Evolutionary conservation across 2,329 filamentous ascomycete genomes (phyloP).

Genomic region (Diaporthe vexans): DNA sequence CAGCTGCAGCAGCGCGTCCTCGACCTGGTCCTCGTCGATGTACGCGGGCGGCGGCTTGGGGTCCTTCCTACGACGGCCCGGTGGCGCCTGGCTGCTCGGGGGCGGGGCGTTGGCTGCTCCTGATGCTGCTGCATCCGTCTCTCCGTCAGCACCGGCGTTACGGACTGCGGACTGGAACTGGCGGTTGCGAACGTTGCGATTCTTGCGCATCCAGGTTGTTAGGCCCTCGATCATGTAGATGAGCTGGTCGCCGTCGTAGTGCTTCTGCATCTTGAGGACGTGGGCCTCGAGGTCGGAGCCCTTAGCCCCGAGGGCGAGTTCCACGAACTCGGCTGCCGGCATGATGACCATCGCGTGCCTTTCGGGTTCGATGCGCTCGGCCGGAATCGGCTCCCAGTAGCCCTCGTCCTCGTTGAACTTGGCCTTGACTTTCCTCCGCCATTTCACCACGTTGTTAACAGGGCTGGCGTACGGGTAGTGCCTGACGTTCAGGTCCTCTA

Average conservation of each 20-base stretch:
- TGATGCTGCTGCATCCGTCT: slow-evolving; percentile 41
- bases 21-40: slow-evolving; percentile 77
- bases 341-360: slow-evolving; percentile 74
- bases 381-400: slow-evolving; percentile 73
- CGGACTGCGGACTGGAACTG: slow-evolving; percentile 77
- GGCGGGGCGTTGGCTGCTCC: slow-evolving; percentile 37
- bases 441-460: slow-evolving; percentile 70
- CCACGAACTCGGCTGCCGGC: slow-evolving; percentile 75
- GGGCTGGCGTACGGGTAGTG: slow-evolving; percentile 60
- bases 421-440: slow-evolving; percentile 77
- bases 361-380: slow-evolving; percentile 65
- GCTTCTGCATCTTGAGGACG: slow-evolving; percentile 66
- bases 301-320: slow-evolving; percentile 64
- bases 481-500: slow-evolving; percentile 65
- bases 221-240: slow-evolving; percentile 83
- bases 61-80: slow-evolving; percentile 55
- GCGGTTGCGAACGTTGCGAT: slow-evolving; percentile 75
- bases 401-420: slow-evolving; percentile 72
- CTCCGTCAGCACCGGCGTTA: slow-evolving; percentile 54
- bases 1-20: slow-evolving; percentile 78
- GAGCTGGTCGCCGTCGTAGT: slow-evolving; percentile 66
- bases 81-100: slow-evolving; percentile 44
- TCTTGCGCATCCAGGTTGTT: slow-evolving; percentile 75
- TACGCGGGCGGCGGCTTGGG: slow-evolving; percentile 58
- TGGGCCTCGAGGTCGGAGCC: slow-evolving; percentile 70